phyloP scores from a whole-genome alignment of 2,329 filamentous ascomycete species.

The Tolypocladium guangdongense region DNA sequence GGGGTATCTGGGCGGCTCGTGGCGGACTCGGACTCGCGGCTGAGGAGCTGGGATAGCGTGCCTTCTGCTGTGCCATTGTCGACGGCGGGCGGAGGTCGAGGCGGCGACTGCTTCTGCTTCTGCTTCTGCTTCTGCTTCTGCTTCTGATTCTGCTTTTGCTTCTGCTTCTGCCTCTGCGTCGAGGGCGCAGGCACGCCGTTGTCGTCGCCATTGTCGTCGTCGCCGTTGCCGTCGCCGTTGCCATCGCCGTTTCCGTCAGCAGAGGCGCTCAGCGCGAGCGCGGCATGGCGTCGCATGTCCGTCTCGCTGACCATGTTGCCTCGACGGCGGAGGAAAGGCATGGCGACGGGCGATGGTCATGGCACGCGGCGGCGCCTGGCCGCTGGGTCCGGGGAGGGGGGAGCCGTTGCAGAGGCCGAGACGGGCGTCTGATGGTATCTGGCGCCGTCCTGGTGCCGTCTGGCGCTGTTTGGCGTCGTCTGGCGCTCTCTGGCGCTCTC shows the following conservation, averaged over 20 bases:
- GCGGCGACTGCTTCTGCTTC: neutral
- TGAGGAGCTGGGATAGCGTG: constrained; percentile 10
- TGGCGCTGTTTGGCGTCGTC: no score
- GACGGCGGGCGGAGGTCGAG: neutral
- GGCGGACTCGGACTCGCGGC: constrained; percentile 11
- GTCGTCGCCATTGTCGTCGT: constrained; percentile 10
- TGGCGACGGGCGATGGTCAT: constrained; percentile 30
- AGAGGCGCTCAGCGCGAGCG: constrained; percentile 19
- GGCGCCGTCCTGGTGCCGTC: neutral
- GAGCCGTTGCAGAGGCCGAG: neutral
- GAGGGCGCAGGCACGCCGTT: constrained; percentile 2
- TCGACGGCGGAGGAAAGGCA: constrained; percentile 52
- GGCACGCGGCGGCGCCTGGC: constrained; percentile 18
- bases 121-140: constrained; percentile 1
- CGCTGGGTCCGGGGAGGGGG: constrained; percentile 2
- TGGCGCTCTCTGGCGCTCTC: neutral
- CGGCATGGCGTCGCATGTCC: constrained; percentile 44
- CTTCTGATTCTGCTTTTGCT: neutral
- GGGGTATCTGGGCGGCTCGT: constrained; percentile 33
- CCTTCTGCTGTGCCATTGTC: neutral
- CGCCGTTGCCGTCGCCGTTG: neutral
- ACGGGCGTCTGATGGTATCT: neutral
- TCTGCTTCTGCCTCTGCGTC: neutral
- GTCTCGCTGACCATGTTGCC: constrained; percentile 48
- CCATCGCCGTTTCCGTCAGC: neutral